Base-by-base conservation (phyloP, 805 yeast genomes). In the Lipomyces starkeyi region DNA sequence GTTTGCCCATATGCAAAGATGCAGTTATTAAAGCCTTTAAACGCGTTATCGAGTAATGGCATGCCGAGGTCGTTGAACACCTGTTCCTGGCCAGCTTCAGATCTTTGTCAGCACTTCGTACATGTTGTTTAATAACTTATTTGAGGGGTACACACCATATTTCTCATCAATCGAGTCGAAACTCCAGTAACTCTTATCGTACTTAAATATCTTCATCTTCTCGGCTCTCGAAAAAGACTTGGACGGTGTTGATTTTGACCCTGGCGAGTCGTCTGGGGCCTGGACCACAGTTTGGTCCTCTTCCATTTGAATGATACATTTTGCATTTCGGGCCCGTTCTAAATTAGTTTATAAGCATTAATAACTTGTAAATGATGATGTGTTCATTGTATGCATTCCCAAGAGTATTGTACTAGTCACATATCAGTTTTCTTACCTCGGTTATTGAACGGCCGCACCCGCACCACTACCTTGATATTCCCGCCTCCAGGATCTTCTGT, bases 1-100 rank as follows among this genome's bases (percentile, higher is more conserved):
- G 97, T 91, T 76, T 91, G 97, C 4, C 93, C 93, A 73, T 89
- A 89, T 0, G 93, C 92, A 76, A 89, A 86, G 0, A 89, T 87
- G 75, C 91, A 89, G 1, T 90, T 88, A 71, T 89, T 88, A 76
- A 83, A 87, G 0, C 97, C 97, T 70, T 84, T 85, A 62, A 90
- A 76, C 2, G 91, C 82, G 80, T 87, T 91, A 34, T 84, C 82
- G 7, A 91, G 78, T 66, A 88, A 80, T 55, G 86, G 88, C 11
- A 82, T 80, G 0, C 93, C 96, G 20, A 87, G 81, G 13, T 79
- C 76, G 2, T 78, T 74, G 73, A 88, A 91, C 3, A 89, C 84
- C 1, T 76, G 76, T 6, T 74, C 58, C 74, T 91, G 93, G 53
- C 83, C 79, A 0, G 82, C 82, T 74, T 76, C 59, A 14, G 20